A percentile compares a stretch with the other conserved stretches of the same genome.
phyloP scores from a whole-genome alignment of 1,284 basidiomycete species.

The Papiliotrema flavescens region DNA sequence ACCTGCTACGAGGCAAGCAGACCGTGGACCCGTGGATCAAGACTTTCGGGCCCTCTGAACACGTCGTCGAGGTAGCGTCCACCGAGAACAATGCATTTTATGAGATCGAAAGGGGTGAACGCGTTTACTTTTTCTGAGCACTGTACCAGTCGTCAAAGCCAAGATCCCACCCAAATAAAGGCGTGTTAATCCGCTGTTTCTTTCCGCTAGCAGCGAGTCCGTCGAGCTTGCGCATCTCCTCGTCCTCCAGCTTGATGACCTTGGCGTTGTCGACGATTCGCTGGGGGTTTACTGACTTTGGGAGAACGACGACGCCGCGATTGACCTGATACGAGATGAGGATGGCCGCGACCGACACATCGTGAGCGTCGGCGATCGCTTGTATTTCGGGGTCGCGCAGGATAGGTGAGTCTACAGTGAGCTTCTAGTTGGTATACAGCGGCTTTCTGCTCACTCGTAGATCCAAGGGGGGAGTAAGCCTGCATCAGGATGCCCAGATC shows the following conservation, averaged over 20 bases:
- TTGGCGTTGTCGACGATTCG: conserved; percentile 63
- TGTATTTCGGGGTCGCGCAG: conserved; percentile 63
- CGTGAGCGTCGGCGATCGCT: conserved; percentile 63
- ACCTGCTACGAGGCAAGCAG: too few species aligned
- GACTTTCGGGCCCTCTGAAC: too few species aligned
- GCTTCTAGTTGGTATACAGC: not conserved
- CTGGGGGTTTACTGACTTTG: conserved; percentile 68
- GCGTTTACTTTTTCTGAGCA: not conserved
- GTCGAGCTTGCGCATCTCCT: conserved; percentile 63
- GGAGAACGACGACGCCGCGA: conserved; percentile 60
- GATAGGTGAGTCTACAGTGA: conserved; percentile 54
- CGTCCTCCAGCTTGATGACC: conserved; percentile 54
- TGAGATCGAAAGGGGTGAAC: too few species aligned
- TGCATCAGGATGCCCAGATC: conserved; percentile 67
- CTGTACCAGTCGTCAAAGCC: conserved; percentile 6
- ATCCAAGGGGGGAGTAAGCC: conserved; percentile 81
- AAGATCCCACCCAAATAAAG: conserved; percentile 34
- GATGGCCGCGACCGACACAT: conserved; percentile 57
- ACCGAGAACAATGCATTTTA: too few species aligned
- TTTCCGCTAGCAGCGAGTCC: conserved; percentile 58
- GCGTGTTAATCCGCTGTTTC: conserved; percentile 35
- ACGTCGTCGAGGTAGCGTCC: too few species aligned
- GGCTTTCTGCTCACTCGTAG: conserved; percentile 50
- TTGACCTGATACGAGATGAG: conserved; percentile 45
- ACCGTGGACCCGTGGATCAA: too few species aligned